Percentiles rank a stretch among this genome's conserved stretches.
These are phyloP conservation scores for Thelonectria discophora DNA, from an alignment of 2,329 filamentous ascomycete genomes.

Conservation along the genomic window DNA sequence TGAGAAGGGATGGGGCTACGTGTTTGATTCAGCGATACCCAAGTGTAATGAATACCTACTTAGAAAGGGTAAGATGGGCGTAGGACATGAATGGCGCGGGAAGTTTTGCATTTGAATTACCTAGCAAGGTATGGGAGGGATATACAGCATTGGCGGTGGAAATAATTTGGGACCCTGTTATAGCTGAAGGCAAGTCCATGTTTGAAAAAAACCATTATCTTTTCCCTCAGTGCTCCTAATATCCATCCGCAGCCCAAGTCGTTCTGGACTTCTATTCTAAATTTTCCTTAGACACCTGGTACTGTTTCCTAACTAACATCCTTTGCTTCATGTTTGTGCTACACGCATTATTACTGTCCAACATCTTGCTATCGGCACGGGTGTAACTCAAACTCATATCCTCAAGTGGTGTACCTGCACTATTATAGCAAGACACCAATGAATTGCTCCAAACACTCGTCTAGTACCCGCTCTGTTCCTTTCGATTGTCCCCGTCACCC, in stretches of 20 bases:
- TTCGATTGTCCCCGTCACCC: slow-evolving; percentile 47
- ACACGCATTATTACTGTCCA: slow-evolving; percentile 2
- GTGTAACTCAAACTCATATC: background rate
- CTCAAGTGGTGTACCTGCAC: background rate
- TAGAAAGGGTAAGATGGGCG: slow-evolving; percentile 34
- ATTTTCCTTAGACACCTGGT: background rate
- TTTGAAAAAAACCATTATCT: background rate
- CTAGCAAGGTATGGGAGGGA: background rate
- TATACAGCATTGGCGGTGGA: slow-evolving; percentile 2
- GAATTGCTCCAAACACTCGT: background rate
- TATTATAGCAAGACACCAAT: background rate
- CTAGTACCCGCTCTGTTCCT: slow-evolving; percentile 64
- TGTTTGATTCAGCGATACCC: slow-evolving; percentile 45
- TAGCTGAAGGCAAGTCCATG: background rate
- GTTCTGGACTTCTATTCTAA: background rate
- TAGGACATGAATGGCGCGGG: slow-evolving; percentile 16
- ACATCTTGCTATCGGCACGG: too few relatives aligned
- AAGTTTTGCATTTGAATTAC: slow-evolving; percentile 21
- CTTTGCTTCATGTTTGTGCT: background rate
- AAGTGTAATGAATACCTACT: slow-evolving; percentile 35
- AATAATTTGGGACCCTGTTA: background rate
- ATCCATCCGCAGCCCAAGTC: background rate
- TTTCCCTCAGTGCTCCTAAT: background rate
- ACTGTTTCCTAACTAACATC: background rate
- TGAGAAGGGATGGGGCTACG: slow-evolving; percentile 17